Percentiles rank a stretch among this genome's conserved stretches.
These are phyloP conservation scores for Argentina anserina DNA, from an alignment of 306 rosid genomes.

Conservation along the genomic window DNA sequence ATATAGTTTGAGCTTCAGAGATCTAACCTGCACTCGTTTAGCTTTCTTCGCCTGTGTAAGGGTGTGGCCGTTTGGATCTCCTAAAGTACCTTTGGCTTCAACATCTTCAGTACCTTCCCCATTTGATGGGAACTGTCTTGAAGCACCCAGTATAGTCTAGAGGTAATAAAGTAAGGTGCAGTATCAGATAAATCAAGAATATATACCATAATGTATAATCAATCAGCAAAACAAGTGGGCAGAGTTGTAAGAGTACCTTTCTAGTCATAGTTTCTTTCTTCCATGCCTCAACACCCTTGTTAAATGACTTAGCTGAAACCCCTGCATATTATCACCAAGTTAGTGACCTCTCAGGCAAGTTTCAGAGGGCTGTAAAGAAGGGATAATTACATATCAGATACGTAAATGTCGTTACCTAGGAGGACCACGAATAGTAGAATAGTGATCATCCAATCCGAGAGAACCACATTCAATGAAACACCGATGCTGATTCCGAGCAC, in stretches of 20 bases:
- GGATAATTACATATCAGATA: neutral
- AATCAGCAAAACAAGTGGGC: conserved; percentile 11
- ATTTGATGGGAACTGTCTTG: conserved; percentile 33
- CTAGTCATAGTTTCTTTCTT: conserved; percentile 63
- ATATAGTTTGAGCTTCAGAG: conserved; percentile 1
- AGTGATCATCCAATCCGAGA: conserved; percentile 76
- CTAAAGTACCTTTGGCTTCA: conserved; percentile 45
- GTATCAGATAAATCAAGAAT: neutral
- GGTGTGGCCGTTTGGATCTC: conserved; percentile 27
- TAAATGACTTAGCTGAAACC: conserved; percentile 66
- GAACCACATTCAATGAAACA: conserved; percentile 57
- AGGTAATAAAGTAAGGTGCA: neutral
- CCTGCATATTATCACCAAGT: conserved; percentile 30
- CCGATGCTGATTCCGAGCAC: conserved; percentile 76
- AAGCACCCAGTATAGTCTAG: conserved; percentile 45
- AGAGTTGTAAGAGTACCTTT: conserved; percentile 30
- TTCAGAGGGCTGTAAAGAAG: neutral
- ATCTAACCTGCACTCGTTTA: conserved; percentile 20
- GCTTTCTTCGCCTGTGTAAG: conserved; percentile 25
- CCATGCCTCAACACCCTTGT: conserved; percentile 66
- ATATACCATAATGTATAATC: conserved; percentile 10
- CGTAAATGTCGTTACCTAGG: conserved; percentile 37
- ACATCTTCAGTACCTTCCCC: conserved; percentile 45
- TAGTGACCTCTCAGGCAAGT: neutral
- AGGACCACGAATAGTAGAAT: conserved; percentile 56